These are phyloP conservation scores for Vitis hybrid DNA, from an alignment of 177 flowering plant species.

Conservation along the genomic window DNA sequence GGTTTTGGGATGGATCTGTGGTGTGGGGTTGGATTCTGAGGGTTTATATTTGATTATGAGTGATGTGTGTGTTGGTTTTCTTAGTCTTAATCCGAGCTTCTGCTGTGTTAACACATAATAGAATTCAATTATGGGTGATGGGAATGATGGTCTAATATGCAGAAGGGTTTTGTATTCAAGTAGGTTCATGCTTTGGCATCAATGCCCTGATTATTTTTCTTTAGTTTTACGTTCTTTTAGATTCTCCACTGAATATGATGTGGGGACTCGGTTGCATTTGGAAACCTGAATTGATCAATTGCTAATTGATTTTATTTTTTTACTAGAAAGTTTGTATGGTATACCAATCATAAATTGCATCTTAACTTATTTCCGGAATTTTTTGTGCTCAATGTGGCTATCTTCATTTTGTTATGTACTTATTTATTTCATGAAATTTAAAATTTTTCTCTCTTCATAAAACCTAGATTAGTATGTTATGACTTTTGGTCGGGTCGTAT, in stretches of 20 bases:
- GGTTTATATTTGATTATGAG: slow-evolving; percentile 8
- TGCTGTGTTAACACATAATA: not conserved
- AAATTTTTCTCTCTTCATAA: not conserved
- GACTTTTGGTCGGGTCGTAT: slow-evolving; percentile 23
- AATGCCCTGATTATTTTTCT: not conserved
- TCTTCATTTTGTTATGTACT: not conserved
- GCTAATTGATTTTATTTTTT: not conserved
- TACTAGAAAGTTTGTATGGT: not conserved
- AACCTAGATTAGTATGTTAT: slow-evolving; percentile 6
- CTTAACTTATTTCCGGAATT: not conserved
- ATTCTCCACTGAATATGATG: too few relatives aligned
- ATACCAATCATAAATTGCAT: not conserved
- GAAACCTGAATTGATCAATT: not conserved
- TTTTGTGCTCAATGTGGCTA: not conserved
- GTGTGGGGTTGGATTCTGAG: not conserved
- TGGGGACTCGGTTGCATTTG: not conserved
- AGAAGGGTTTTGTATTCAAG: too few relatives aligned
- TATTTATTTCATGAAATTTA: not conserved
- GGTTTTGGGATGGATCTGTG: slow-evolving; percentile 6
- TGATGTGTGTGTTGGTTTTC: not conserved
- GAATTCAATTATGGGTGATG: not conserved
- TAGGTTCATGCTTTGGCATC: not conserved
- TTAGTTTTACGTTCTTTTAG: not conserved
- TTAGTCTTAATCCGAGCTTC: not conserved
- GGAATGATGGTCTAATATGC: too few relatives aligned